phyloP scores from a whole-genome alignment of 1,284 basidiomycete species.

The Malassezia brasiliensis region DNA sequence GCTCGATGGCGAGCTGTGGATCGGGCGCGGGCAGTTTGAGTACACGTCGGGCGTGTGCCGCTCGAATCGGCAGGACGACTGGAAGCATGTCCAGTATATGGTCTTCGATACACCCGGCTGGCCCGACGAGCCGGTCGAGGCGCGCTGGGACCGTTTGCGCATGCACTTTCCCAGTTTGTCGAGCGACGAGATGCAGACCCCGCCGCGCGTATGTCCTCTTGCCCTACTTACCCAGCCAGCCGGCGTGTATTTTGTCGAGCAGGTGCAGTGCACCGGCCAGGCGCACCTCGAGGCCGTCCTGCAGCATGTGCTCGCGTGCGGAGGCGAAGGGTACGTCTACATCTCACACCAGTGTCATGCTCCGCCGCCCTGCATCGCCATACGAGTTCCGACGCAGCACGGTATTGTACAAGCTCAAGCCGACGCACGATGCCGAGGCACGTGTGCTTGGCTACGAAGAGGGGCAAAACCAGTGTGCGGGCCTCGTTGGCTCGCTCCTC shows the following conservation, averaged over 20 bases:
- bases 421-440: slow-evolving; percentile 62
- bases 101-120: slow-evolving; percentile 61
- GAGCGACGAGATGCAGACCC: slow-evolving; percentile 17
- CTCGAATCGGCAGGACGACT: slow-evolving; percentile 53
- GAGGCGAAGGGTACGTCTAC: slow-evolving; percentile 55
- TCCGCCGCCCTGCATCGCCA: slow-evolving; percentile 54
- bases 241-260: slow-evolving; percentile 51
- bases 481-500: slow-evolving; percentile 12
- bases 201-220: slow-evolving; percentile 49
- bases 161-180: slow-evolving; percentile 52
- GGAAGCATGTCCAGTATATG: slow-evolving; percentile 58
- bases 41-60: slow-evolving; percentile 25
- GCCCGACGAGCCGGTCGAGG: slow-evolving; percentile 55
- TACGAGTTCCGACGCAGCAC: slow-evolving; percentile 57
- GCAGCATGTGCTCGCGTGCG: slow-evolving; percentile 55
- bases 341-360: slow-evolving; percentile 52
- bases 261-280: slow-evolving; percentile 52
- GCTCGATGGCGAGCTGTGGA: slow-evolving; percentile 56
- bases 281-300: slow-evolving; percentile 56
- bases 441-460: slow-evolving; percentile 56
- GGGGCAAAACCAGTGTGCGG: slow-evolving; percentile 50
- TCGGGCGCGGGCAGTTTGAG: slow-evolving; percentile 30
- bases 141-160: slow-evolving; percentile 53
- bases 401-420: slow-evolving; percentile 60
- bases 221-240: slow-evolving; percentile 20